Evolutionary conservation across 1,139 yeast species (phyloP).

Genomic region (Blastobotrys ciferrii): DNA sequence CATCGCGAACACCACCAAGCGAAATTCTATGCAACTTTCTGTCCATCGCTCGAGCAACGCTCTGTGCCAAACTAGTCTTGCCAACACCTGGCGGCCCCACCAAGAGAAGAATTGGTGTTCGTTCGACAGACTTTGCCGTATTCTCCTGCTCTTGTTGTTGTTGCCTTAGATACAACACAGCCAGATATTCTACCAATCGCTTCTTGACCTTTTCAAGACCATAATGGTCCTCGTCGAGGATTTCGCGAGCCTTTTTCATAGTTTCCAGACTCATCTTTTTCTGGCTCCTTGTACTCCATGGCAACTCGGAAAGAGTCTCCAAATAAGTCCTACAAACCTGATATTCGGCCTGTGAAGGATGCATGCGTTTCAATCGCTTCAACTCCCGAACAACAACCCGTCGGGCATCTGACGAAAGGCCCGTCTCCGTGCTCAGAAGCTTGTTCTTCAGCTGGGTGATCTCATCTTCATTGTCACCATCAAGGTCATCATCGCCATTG

Average conservation of each 20-base stretch:
- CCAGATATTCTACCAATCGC: constrained; percentile 75
- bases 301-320: constrained; percentile 67
- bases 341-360: constrained; percentile 68
- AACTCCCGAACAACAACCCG: constrained; percentile 61
- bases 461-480: constrained; percentile 34
- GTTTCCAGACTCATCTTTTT: constrained; percentile 43
- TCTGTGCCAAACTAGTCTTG: constrained; percentile 83
- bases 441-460: constrained; percentile 32
- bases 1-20: constrained; percentile 86
- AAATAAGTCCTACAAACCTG: constrained; percentile 70
- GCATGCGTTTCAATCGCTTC: constrained; percentile 59
- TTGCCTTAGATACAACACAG: constrained; percentile 64
- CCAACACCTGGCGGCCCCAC: constrained; percentile 98
- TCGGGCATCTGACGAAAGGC: constrained; percentile 38
- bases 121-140: constrained; percentile 38
- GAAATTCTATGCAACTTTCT: constrained; percentile 81
- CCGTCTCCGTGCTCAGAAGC: constrained; percentile 25
- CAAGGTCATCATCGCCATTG: not conserved
- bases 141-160: constrained; percentile 15
- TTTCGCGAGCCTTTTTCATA: constrained; percentile 52
- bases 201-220: constrained; percentile 81
- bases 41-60: constrained; percentile 77
- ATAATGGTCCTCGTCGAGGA: constrained; percentile 77
- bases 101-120: constrained; percentile 73
- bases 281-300: constrained; percentile 36